Evolutionary conservation across 495 filamentous ascomycete genomes (phyloP).

Genomic region (Lentithecium fluviatile): DNA sequence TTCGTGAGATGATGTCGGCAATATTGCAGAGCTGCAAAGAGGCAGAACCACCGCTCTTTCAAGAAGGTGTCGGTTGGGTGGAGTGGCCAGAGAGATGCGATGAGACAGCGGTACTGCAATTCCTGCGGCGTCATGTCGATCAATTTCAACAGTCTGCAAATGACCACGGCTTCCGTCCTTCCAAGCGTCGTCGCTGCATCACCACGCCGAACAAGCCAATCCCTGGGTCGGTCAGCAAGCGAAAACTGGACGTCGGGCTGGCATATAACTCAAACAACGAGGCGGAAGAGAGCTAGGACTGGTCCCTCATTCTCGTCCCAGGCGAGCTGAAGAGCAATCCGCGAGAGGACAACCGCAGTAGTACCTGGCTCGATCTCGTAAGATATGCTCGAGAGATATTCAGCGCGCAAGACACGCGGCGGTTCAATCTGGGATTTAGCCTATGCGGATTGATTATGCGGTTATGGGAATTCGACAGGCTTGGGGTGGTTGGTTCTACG

Average conservation of each 20-base stretch:
- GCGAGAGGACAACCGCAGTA: slow-evolving; percentile 28
- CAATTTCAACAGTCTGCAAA: slow-evolving; percentile 22
- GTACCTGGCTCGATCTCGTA: slow-evolving; percentile 28
- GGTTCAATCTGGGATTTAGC: slow-evolving; percentile 22
- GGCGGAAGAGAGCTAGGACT: slow-evolving; percentile 23
- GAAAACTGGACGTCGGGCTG: slow-evolving; percentile 22
- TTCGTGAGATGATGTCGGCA: slow-evolving; percentile 21
- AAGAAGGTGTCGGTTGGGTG: slow-evolving; percentile 26
- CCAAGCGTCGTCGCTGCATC: slow-evolving; percentile 28
- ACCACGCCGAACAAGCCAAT: slow-evolving; percentile 29
- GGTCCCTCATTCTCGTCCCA: slow-evolving; percentile 23
- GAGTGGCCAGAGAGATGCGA: slow-evolving; percentile 25
- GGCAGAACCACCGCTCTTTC: slow-evolving; percentile 21
- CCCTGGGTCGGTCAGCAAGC: slow-evolving; percentile 31
- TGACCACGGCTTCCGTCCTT: slow-evolving; percentile 20
- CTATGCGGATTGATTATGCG: slow-evolving; percentile 34
- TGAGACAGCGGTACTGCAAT: slow-evolving; percentile 19
- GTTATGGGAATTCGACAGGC: slow-evolving; percentile 24
- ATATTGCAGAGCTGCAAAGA: slow-evolving; percentile 30
- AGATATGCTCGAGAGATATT: slow-evolving; percentile 31
- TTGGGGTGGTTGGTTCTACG: slow-evolving; percentile 20
- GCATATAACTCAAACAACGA: slow-evolving; percentile 13
- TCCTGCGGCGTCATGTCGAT: slow-evolving; percentile 17
- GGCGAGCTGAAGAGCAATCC: slow-evolving; percentile 32
- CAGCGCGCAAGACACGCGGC: slow-evolving; percentile 23